phyloP scores from a whole-genome alignment of 495 filamentous ascomycete species.

The Talaromyces stipitatus region DNA sequence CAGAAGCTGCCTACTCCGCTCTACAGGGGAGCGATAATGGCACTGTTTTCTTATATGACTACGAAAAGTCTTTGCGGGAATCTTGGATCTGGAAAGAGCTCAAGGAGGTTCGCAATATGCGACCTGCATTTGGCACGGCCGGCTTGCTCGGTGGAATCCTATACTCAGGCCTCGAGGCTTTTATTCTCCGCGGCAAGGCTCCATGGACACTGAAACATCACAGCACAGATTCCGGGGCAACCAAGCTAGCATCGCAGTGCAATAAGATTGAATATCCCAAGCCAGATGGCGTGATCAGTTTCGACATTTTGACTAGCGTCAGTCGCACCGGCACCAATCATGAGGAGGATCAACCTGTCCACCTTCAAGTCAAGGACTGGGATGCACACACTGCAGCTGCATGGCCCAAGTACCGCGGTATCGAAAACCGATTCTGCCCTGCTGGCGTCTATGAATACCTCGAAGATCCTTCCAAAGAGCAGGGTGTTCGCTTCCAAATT shows the following conservation, averaged over 20 bases:
- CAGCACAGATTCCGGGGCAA: constrained; percentile 53
- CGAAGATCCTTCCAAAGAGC: constrained; percentile 73
- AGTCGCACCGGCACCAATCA: constrained; percentile 95
- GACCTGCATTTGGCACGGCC: constrained; percentile 82
- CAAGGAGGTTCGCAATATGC: constrained; percentile 94
- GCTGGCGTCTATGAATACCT: constrained; percentile 98
- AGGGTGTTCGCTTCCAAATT: constrained; percentile 93
- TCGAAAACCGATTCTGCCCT: constrained; percentile 99
- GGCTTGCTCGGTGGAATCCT: constrained; percentile 82
- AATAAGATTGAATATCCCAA: constrained; percentile 93
- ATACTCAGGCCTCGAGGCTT: constrained; percentile 93
- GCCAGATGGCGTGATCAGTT: constrained; percentile 86
- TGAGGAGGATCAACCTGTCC: constrained; percentile 96
- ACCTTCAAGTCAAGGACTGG: constrained; percentile 92
- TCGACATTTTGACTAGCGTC: constrained; percentile 93
- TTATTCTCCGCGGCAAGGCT: constrained; percentile 65
- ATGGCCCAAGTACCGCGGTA: constrained; percentile 81
- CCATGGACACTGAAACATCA: constrained; percentile 95
- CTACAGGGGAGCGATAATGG: constrained; percentile 51
- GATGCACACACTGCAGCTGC: constrained; percentile 74
- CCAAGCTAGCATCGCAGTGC: constrained; percentile 70
- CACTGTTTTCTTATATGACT: constrained; percentile 86
- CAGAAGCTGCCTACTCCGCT: constrained; percentile 77
- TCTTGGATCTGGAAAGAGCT: constrained; percentile 91
- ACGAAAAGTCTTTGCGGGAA: constrained; percentile 82